phyloP scores from a whole-genome alignment of 345 rosid species.

The Salix viminalis region DNA sequence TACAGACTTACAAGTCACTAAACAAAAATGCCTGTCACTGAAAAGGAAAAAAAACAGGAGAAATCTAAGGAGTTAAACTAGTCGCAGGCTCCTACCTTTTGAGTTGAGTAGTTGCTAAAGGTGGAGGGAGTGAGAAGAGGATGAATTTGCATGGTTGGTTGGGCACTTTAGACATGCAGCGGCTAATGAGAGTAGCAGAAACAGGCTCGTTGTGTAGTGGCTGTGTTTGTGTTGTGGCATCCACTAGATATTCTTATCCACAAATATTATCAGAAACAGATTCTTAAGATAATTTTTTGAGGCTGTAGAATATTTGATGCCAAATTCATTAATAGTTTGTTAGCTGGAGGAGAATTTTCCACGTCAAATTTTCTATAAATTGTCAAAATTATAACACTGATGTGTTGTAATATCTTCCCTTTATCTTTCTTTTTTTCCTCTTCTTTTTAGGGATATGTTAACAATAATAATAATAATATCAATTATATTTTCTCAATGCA shows the following conservation, averaged over 20 bases:
- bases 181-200: conserved; percentile 9
- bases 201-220: conserved; percentile 16
- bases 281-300: conserved; percentile 25
- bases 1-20: too few relatives aligned
- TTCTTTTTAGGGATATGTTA: too few relatives aligned
- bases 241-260: conserved; percentile 52
- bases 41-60: not conserved
- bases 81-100: conserved; percentile 8
- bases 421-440: not conserved
- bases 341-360: conserved; percentile 24
- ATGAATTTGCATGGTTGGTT: conserved; percentile 20
- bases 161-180: conserved; percentile 3
- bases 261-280: conserved; percentile 35
- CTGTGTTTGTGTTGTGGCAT: conserved; percentile 25
- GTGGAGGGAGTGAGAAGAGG: conserved; percentile 2
- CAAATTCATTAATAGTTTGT: not conserved
- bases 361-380: conserved; percentile 9
- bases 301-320: conserved; percentile 11
- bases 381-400: not conserved
- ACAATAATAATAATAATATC: too few relatives aligned
- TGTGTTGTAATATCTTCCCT: not conserved
- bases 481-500: too few relatives aligned
- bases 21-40: not conserved
- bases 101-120: conserved; percentile 11
- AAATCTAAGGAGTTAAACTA: not conserved